A percentile compares a stretch with the other conserved stretches of the same genome.
These are phyloP conservation scores for Rugonectria rugulosa DNA, from an alignment of 2,329 filamentous ascomycete species.

Conservation along the genomic window DNA sequence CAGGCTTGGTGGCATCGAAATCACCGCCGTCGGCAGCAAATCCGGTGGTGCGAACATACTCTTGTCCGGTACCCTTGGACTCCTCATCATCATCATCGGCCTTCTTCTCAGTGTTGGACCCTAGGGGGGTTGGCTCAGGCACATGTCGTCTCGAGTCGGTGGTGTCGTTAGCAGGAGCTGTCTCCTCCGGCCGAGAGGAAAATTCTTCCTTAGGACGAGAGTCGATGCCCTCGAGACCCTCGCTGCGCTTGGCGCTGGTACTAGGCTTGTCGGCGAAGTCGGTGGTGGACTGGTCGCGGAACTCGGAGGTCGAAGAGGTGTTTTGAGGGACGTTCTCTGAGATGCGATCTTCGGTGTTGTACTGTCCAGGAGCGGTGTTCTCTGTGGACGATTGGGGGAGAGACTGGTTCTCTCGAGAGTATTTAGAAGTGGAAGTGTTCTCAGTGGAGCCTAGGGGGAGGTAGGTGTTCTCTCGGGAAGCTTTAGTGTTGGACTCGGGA, in stretches of 20 bases:
- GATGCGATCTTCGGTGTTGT: constrained; percentile 46
- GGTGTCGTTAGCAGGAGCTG: background rate
- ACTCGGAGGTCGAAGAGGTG: constrained; percentile 40
- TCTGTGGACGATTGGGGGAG: background rate
- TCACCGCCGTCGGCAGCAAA: constrained; percentile 71
- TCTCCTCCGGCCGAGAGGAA: background rate
- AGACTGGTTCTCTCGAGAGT: background rate
- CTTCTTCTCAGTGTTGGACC: constrained; percentile 15
- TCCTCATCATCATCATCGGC: constrained; percentile 30
- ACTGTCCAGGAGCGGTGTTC: constrained; percentile 43
- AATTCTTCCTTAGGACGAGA: constrained; percentile 38
- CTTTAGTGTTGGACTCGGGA: background rate
- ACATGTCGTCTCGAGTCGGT: constrained; percentile 3
- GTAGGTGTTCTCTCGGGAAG: background rate
- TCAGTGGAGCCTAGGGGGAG: background rate
- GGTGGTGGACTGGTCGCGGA: constrained; percentile 40
- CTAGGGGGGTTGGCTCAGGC: constrained; percentile 5
- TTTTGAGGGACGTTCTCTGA: constrained; percentile 46
- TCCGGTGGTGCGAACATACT: constrained; percentile 65
- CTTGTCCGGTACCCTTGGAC: constrained; percentile 59
- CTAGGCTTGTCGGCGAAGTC: constrained; percentile 43
- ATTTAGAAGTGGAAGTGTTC: background rate
- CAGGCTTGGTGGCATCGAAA: constrained; percentile 70
- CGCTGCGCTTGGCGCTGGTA: constrained; percentile 41
- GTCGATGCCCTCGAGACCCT: constrained; percentile 48